These are phyloP conservation scores for Talaromyces sp. DNA, from an alignment of 2,329 filamentous ascomycete genomes.

Conservation along the genomic window DNA sequence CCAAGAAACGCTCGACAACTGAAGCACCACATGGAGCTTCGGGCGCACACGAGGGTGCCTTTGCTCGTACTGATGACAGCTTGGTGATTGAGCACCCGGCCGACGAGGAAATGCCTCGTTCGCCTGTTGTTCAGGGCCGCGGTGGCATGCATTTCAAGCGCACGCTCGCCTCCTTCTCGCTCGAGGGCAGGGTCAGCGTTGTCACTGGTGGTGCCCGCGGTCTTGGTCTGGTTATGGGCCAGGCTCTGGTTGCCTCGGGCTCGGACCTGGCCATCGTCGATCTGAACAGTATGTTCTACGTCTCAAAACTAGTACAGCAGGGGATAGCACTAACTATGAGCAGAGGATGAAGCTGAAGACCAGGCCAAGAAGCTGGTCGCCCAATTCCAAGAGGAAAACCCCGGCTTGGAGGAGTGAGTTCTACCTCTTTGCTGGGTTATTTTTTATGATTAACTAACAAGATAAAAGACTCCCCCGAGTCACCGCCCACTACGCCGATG, in stretches of 20 bases:
- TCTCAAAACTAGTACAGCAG: background rate
- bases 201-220: conserved; percentile 89
- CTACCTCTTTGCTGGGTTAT: background rate
- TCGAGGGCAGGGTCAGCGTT: conserved; percentile 75
- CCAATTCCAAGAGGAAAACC: conserved; percentile 73
- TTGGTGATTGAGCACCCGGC: conserved; percentile 75
- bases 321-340: too few species aligned
- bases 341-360: conserved; percentile 68
- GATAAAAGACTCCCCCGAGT: conserved; percentile 63
- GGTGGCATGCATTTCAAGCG: conserved; percentile 79
- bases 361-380: conserved; percentile 70
- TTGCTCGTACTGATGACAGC: conserved; percentile 72
- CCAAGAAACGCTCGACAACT: conserved; percentile 21
- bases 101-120: conserved; percentile 65
- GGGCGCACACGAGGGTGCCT: conserved; percentile 55
- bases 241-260: conserved; percentile 82
- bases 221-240: conserved; percentile 85
- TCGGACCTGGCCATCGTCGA: conserved; percentile 89
- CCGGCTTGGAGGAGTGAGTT: conserved; percentile 60
- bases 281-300: conserved; percentile 67
- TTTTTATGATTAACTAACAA: background rate
- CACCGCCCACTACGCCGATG: conserved; percentile 85
- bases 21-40: conserved; percentile 25
- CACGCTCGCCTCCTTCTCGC: conserved; percentile 77
- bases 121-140: conserved; percentile 64